Conservation (phyloP, 1,284 basidiomycete species). For the Exobasidium rhododendri region DNA sequence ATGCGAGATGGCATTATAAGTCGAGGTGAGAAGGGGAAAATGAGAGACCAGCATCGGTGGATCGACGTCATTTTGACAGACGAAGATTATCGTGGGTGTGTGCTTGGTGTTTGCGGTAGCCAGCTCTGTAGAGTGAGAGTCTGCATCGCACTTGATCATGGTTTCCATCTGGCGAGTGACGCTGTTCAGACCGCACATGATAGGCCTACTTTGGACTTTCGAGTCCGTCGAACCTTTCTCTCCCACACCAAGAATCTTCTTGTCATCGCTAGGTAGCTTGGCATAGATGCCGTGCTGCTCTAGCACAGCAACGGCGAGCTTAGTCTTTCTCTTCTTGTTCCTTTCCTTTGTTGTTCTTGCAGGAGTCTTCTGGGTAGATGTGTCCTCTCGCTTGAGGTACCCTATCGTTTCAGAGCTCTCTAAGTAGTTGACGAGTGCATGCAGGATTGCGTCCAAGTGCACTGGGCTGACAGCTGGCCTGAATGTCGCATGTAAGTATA, state of each 20-base stretch:
- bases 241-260: no score
- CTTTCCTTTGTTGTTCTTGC: neutral
- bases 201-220: neutral
- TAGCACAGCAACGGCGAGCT: neutral
- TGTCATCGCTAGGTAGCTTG: neutral
- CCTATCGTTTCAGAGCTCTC: no score
- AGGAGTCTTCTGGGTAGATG: neutral
- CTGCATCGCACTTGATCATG: neutral
- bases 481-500: neutral
- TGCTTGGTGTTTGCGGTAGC: neutral
- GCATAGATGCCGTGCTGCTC: neutral
- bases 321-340: neutral
- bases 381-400: no score
- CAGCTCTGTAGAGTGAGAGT: neutral
- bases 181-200: conserved; percentile 6
- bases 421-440: neutral
- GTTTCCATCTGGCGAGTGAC: conserved; percentile 1
- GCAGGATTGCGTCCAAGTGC: neutral
- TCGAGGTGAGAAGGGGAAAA: conserved; percentile 3
- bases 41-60: conserved; percentile 1
- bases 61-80: conserved; percentile 3
- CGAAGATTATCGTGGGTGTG: conserved; percentile 2
- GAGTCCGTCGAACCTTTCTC: neutral
- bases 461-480: neutral
- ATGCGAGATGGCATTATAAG: conserved; percentile 1